Evolutionary conservation across 2,329 filamentous ascomycete genomes (phyloP), one percentile per base, ranked within the genome.

Genomic region (Curvularia spicifera): DNA sequence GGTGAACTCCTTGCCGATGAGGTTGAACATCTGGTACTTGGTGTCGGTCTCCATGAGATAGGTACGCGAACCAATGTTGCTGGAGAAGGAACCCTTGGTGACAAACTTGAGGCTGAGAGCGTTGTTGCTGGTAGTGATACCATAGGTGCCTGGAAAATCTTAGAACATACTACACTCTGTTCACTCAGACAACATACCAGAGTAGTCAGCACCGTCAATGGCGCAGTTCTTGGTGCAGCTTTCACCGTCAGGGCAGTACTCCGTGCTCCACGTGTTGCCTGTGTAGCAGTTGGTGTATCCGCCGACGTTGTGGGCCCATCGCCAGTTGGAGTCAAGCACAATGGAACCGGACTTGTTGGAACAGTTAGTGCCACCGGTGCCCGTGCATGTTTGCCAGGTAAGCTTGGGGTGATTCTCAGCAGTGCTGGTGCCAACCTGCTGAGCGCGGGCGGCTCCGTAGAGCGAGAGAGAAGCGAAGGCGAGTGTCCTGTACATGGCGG

Each of bases 31-130:
- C 66, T 78, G 71, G 68, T 78, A 78, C 67, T 77, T 77, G 65
- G 60, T 71, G 58, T 77, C 75, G 55, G 56, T 60, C 64, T 76
- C 77, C 74, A 80, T 76, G 53, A 79, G 69, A 68, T 79, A 80
- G 60, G 75, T 76, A 60, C 78, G 77, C 40, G 76, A 78, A 51
- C 78, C 78, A 45, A 79, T 69, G 65, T 79, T 79, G 61, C 66
- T 76, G 26, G 71, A 76, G 72, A 79, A 80, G 24, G 69, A 64
- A 66, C 80, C 78, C 67, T 83, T 79, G 61, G 84, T 87, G 63
- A 87, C 83, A 65, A 87, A 86, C 73, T 82, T 82, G 62, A 87
- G 77, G 67, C 76, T 83, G 64, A 88, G 77, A 57, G 80, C 75
- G 69, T 80, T 79, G 66, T 81, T 82, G 68, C 77, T 81, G 55